Percentiles rank a stretch among this genome's conserved stretches.
phyloP scores from a whole-genome alignment of 345 rosid genomes.

The Erucastrum elatum region DNA sequence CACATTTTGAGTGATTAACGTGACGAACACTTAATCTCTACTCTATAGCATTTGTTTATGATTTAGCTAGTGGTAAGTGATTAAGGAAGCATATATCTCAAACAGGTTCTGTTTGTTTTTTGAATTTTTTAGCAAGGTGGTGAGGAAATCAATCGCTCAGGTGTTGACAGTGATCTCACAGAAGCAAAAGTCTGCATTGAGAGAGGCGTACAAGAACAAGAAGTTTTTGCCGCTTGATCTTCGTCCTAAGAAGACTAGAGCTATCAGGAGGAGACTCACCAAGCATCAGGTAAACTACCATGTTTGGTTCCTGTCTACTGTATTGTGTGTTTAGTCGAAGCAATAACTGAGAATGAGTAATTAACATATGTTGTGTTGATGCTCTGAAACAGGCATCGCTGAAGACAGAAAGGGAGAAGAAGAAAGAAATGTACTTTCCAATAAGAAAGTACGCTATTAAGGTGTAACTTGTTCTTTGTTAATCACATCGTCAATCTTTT shows the following conservation, averaged over 20 bases:
- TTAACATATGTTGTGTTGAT: not conserved
- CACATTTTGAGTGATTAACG: not conserved
- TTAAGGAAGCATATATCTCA: not conserved
- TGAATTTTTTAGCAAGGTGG: conserved; percentile 69
- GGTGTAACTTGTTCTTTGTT: conserved; percentile 49
- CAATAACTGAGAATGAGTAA: not conserved
- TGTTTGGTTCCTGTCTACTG: not conserved
- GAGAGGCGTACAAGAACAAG: conserved; percentile 84
- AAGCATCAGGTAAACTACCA: conserved; percentile 55
- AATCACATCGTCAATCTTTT: conserved; percentile 6
- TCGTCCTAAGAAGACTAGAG: conserved; percentile 97
- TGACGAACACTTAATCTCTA: not conserved
- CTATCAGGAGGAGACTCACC: conserved; percentile 88
- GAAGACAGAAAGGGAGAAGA: conserved; percentile 91
- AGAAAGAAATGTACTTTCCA: conserved; percentile 86
- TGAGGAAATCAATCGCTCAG: conserved; percentile 88
- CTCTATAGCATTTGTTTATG: not conserved
- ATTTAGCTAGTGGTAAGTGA: not conserved
- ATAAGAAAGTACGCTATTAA: conserved; percentile 89
- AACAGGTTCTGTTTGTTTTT: not conserved
- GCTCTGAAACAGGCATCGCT: conserved; percentile 47
- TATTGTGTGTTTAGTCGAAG: not conserved
- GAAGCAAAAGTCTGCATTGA: conserved; percentile 78
- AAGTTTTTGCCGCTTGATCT: conserved; percentile 85
- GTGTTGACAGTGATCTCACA: conserved; percentile 91